Evolutionary conservation across 768 basidiomycete species (phyloP).

Genomic region (Hygrophorus russula): DNA sequence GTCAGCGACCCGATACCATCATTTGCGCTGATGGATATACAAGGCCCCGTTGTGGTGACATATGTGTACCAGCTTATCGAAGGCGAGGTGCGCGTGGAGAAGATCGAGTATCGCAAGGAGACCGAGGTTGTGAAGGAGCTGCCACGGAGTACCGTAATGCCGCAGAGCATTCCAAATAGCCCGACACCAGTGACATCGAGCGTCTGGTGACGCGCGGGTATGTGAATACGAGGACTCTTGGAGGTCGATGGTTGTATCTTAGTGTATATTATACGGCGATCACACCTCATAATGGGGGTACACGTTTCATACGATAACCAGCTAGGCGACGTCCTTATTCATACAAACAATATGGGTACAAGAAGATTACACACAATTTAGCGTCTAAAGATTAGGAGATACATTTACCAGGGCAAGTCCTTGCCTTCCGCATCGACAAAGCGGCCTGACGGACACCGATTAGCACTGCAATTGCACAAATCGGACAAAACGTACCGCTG

Average conservation of each 20-base stretch:
- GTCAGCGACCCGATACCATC: conserved; percentile 79
- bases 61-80: conserved; percentile 95
- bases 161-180: conserved; percentile 39
- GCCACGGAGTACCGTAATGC: conserved; percentile 33
- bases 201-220: conserved; percentile 3
- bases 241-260: too few species aligned
- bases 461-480: background rate
- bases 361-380: too few species aligned
- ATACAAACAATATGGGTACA: too few species aligned
- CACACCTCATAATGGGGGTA: too few species aligned
- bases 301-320: too few species aligned
- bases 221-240: too few species aligned
- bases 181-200: conserved; percentile 13
- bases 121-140: conserved; percentile 23
- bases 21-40: conserved; percentile 96
- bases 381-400: too few species aligned
- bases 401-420: conserved; percentile 22
- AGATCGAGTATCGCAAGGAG: conserved; percentile 71
- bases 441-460: conserved; percentile 11
- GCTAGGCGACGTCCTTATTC: too few species aligned
- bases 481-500: conserved; percentile 16
- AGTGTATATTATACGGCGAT: too few species aligned
- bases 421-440: conserved; percentile 25
- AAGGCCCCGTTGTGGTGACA: conserved; percentile 93
- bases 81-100: conserved; percentile 87